Conservation (phyloP, 345 rosid species). For the Brassica rapa region DNA sequence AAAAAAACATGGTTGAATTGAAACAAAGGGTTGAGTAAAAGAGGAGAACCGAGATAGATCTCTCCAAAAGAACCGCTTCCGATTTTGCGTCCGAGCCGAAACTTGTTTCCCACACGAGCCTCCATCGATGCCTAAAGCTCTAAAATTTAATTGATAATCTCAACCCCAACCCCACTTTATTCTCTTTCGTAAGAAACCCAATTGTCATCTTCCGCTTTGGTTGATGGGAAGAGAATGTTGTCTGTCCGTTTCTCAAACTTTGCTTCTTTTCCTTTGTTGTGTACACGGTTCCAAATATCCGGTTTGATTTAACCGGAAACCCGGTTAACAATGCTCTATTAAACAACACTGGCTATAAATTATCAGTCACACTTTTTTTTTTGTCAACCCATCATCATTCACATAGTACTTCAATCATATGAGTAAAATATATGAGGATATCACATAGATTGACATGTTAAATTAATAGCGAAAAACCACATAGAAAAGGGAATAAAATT, state of each 20-base stretch:
- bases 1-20: conserved; percentile 18
- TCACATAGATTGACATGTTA: background rate
- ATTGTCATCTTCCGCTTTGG: conserved; percentile 18
- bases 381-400: no score
- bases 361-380: no score
- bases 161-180: background rate
- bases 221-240: conserved; percentile 10
- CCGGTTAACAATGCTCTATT: background rate
- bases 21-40: background rate
- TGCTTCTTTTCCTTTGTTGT: conserved; percentile 23
- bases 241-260: conserved; percentile 34
- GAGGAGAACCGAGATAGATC: conserved; percentile 70
- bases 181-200: background rate
- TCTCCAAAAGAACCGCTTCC: conserved; percentile 2
- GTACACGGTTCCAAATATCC: conserved; percentile 27
- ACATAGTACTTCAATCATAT: no score
- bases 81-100: background rate
- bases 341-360: background rate
- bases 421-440: no score
- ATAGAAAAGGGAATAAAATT: background rate
- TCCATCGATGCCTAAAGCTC: background rate
- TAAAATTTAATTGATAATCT: background rate
- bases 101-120: background rate
- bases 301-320: conserved; percentile 3
- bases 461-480: background rate